These are phyloP conservation scores for Croton setiger DNA, from an alignment of 441 rosid species.

Conservation along the genomic window DNA sequence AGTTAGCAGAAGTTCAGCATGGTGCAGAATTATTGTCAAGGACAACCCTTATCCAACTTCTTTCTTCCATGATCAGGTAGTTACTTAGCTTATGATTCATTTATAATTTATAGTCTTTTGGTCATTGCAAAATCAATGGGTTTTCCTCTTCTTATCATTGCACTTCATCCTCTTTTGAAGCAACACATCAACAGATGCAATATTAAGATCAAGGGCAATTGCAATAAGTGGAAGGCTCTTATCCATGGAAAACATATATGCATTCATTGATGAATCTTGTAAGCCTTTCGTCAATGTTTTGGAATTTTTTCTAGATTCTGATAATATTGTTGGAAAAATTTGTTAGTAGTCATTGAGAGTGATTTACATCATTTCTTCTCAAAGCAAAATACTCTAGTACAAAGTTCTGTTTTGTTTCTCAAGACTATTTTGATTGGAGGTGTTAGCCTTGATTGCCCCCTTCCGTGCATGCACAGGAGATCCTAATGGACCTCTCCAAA, in stretches of 20 bases:
- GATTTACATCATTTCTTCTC: slow-evolving; percentile 1
- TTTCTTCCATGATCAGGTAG: slow-evolving; percentile 69
- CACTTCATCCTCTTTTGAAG: slow-evolving; percentile 32
- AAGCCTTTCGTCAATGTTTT: slow-evolving; percentile 26
- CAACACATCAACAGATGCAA: slow-evolving; percentile 44
- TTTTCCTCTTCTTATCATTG: background rate
- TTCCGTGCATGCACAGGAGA: background rate
- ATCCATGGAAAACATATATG: slow-evolving; percentile 47
- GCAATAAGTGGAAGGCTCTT: slow-evolving; percentile 81
- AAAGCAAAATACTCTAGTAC: background rate
- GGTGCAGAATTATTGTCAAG: slow-evolving; percentile 68
- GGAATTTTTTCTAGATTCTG: slow-evolving; percentile 6
- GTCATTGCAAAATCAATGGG: background rate
- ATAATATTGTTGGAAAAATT: slow-evolving; percentile 1
- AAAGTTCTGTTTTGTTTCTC: background rate
- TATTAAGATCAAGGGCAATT: slow-evolving; percentile 75
- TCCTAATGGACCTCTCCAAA: background rate
- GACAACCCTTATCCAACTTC: slow-evolving; percentile 60
- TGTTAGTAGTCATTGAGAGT: slow-evolving; percentile 1
- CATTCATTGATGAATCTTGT: slow-evolving; percentile 60
- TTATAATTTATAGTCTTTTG: background rate
- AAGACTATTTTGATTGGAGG: background rate
- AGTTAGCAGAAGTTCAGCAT: slow-evolving; percentile 74
- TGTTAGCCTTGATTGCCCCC: background rate
- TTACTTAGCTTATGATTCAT: slow-evolving; percentile 12